Evolutionary conservation across 192 early-diverging fungal genomes (phyloP).

Genomic region (Rhizophagus sp.): DNA sequence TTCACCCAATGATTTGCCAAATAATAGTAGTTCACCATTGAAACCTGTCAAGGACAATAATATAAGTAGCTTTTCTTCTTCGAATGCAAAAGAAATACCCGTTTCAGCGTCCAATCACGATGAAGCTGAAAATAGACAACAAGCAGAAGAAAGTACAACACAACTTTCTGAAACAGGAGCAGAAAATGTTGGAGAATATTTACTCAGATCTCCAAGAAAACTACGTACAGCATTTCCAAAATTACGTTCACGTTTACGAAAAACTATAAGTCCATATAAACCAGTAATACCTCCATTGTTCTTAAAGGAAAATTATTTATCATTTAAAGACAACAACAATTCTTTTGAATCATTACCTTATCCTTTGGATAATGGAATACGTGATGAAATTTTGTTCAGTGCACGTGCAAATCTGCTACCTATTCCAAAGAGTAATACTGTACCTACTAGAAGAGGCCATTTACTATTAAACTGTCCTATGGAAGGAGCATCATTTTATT

Average conservation of each 20-base stretch:
- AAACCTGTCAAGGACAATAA: constrained; percentile 21
- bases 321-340: constrained; percentile 15
- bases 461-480: constrained; percentile 28
- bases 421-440: background rate
- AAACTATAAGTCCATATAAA: constrained; percentile 18
- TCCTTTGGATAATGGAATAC: constrained; percentile 26
- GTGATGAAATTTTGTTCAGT: constrained; percentile 30
- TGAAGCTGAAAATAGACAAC: constrained; percentile 1
- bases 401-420: constrained; percentile 28
- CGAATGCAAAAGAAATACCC: constrained; percentile 15
- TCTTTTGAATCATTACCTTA: constrained; percentile 21
- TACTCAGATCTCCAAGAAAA: constrained; percentile 19
- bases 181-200: constrained; percentile 9
- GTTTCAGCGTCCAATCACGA: background rate
- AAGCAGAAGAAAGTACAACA: constrained; percentile 2
- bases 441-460: constrained; percentile 27
- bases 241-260: background rate
- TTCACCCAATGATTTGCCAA: constrained; percentile 12
- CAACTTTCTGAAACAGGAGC: background rate
- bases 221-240: background rate
- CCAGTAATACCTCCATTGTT: constrained; percentile 27
- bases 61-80: background rate
- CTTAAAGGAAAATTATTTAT: constrained; percentile 26
- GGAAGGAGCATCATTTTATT: constrained; percentile 29
- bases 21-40: background rate